These are phyloP conservation scores for Arthrobotrys iridis DNA, from an alignment of 2,329 filamentous ascomycete species.

Conservation along the genomic window DNA sequence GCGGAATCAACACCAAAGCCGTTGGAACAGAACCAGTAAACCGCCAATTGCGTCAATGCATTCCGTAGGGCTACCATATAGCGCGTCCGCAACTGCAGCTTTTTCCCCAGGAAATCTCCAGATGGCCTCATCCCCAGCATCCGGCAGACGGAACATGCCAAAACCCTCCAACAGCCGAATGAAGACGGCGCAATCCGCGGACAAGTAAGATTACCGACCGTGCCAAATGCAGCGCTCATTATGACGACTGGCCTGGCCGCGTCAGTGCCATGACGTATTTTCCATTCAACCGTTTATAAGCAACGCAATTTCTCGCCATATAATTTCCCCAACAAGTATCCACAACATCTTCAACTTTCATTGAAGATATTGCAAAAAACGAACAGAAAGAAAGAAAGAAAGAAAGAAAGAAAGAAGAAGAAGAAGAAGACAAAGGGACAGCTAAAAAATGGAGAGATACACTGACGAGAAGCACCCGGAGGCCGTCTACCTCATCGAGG, in stretches of 20 bases:
- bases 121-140: background rate
- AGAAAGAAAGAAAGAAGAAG: background rate
- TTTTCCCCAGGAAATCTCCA: background rate
- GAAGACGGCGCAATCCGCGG: slow-evolving; percentile 10
- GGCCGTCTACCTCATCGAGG: slow-evolving; percentile 23
- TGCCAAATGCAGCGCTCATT: slow-evolving; percentile 9
- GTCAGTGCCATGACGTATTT: slow-evolving; percentile 25
- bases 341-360: background rate
- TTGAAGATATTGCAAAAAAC: background rate
- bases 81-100: no score
- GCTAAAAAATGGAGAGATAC: slow-evolving; percentile 48
- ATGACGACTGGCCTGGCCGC: slow-evolving; percentile 25
- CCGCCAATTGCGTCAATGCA: background rate
- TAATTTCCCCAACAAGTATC: background rate
- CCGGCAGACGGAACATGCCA: slow-evolving; percentile 13
- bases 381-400: background rate
- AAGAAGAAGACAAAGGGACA: background rate
- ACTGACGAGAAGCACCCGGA: slow-evolving; percentile 39
- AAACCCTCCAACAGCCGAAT: background rate
- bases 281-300: background rate
- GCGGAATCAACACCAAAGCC: no score
- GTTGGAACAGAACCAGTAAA: no score
- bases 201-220: background rate
- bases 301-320: background rate
- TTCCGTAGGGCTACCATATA: no score